Base-by-base conservation (phyloP, 2,329 filamentous ascomycete species). In the Neospermospora avenae region DNA sequence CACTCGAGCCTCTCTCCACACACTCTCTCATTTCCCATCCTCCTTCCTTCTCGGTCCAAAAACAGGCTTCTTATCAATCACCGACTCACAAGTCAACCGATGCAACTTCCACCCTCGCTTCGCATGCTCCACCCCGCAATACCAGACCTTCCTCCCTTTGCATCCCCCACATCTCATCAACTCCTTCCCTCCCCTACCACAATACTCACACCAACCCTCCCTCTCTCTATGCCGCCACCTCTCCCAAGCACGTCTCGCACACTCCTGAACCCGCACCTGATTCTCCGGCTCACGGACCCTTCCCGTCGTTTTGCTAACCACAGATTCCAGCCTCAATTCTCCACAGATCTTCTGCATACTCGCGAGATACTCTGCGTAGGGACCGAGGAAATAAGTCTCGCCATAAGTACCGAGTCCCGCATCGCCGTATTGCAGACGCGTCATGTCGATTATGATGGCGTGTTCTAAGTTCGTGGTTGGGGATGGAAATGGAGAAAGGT, bases 191-290 rank as follows among this genome's bases (percentile, higher is more conserved):
- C 46, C 51, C n/a, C 37, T 45, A 1, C 62, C 62, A 49, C 62
- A 62, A 51, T 58, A 58, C 3, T 48, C 59, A 28, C 62, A 61
- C 62, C 62, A 62, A 16, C 49, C 22, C 34, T 61, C 57, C 2
- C 34, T 56, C 8, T 51, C 59, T 16, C 62, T 58, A 2, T 60
- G 57, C n/a, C 53, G 5, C 57, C 62, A 64, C 34, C 62, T n/a
- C 35, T 58, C 18, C 56, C 46, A 61, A 25, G 45, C 62, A 7
- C 39, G 31, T 28, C 52, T 22, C 6, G 59, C 59, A 45, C 59
- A 60, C 45, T 4, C 41, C 42, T 42, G 20, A n/a, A 61, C n/a
- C 4, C 56, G 54, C 39, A 13, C 39, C n/a, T 57, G 44, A 7
- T 54, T 35, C 1, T 39, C 59, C 4, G 35, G 35, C 4, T 34